phyloP scores from a whole-genome alignment of 2,329 filamentous ascomycete genomes.

The Trichoderma hamatum region DNA sequence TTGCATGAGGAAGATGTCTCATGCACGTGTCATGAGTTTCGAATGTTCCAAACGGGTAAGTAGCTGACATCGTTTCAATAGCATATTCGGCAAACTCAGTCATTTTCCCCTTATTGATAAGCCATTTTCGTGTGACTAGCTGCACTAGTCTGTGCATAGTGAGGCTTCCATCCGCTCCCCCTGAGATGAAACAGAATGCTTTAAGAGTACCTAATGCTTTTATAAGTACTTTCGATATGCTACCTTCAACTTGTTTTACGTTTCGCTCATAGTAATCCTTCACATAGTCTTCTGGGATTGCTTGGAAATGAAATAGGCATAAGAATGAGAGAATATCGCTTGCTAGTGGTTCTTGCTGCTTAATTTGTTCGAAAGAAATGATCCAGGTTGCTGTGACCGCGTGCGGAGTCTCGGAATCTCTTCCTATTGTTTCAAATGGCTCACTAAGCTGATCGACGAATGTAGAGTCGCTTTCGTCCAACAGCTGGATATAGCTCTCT shows the following conservation, averaged over 20 bases:
- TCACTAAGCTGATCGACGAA: slow-evolving; percentile 36
- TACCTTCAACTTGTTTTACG: neutral
- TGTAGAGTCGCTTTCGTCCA: slow-evolving; percentile 33
- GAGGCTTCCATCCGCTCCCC: too few relatives aligned
- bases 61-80: too few relatives aligned
- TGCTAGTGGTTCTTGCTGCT: slow-evolving; percentile 33
- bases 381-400: slow-evolving; percentile 39
- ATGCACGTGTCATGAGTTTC: too few relatives aligned
- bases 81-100: too few relatives aligned
- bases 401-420: slow-evolving; percentile 34
- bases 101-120: too few relatives aligned
- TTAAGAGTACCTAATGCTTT: too few relatives aligned
- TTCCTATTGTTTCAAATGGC: slow-evolving; percentile 37
- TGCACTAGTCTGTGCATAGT: too few relatives aligned
- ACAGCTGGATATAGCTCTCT: slow-evolving; percentile 35
- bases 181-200: too few relatives aligned
- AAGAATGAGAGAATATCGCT: slow-evolving; percentile 38
- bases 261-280: neutral
- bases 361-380: slow-evolving; percentile 39
- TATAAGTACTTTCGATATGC: neutral
- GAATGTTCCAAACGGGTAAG: too few relatives aligned
- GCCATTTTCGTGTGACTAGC: too few relatives aligned
- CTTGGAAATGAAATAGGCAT: slow-evolving; percentile 37
- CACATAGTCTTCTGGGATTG: slow-evolving; percentile 35
- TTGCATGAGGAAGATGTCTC: too few relatives aligned